Conservation (phyloP, 1,284 basidiomycete genomes). For the Cutaneotrichosporon sp. region DNA sequence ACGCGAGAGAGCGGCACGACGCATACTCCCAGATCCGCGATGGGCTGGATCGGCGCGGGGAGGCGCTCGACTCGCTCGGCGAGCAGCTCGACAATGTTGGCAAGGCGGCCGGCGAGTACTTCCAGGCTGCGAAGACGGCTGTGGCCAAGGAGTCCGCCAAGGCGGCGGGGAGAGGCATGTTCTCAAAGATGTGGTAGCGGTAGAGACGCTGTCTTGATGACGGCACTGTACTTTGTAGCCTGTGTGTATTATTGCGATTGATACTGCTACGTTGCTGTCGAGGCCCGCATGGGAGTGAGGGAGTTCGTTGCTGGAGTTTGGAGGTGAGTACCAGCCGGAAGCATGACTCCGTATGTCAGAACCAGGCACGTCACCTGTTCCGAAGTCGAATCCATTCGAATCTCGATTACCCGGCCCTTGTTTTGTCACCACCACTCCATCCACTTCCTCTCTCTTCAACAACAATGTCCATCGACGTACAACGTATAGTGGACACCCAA, state of each 20-base stretch:
- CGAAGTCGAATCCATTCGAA: background rate
- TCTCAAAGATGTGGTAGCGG: conserved; percentile 4
- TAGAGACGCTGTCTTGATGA: background rate
- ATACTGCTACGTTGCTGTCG: too few relatives aligned
- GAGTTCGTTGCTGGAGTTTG: too few relatives aligned
- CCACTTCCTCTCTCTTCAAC: background rate
- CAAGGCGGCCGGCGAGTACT: conserved; percentile 39
- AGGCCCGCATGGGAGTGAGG: too few relatives aligned
- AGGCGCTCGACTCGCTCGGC: conserved; percentile 38
- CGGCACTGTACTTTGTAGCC: background rate
- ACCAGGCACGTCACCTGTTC: background rate
- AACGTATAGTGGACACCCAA: conserved; percentile 46
- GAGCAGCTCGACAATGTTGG: conserved; percentile 45
- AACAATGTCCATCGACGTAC: conserved; percentile 44
- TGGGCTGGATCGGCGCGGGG: conserved; percentile 39
- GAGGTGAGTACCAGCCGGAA: too few relatives aligned
- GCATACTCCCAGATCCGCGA: conserved; percentile 51
- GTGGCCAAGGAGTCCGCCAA: conserved; percentile 53
- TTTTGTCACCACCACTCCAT: background rate
- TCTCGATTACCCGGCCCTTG: background rate
- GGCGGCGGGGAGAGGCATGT: conserved; percentile 14
- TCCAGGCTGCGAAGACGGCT: conserved; percentile 43
- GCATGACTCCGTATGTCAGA: background rate
- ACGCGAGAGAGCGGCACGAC: conserved; percentile 44
- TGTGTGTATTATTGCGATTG: background rate